Conservation (phyloP, 371 early-diverging fungal genomes). For the Dichotomocladium elegans region DNA sequence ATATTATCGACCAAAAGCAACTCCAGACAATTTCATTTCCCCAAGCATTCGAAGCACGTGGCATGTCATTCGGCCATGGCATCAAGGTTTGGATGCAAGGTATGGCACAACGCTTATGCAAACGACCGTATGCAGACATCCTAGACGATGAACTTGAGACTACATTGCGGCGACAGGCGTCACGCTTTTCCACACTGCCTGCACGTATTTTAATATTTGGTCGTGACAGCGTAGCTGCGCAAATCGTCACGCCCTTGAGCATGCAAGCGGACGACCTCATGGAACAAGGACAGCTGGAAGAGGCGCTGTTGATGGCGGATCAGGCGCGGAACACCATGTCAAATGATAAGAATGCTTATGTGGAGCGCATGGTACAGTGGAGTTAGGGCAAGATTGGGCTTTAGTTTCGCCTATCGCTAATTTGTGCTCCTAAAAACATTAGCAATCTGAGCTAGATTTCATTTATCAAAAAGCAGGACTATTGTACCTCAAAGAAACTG, state of each 20-base stretch:
- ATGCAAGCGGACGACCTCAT: constrained; percentile 55
- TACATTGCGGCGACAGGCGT: constrained; percentile 24
- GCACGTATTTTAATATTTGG: constrained; percentile 62
- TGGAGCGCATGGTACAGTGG: constrained; percentile 32
- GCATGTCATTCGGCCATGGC: constrained; percentile 49
- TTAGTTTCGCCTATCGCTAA: background rate
- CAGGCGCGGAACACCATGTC: constrained; percentile 44
- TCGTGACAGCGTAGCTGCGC: constrained; percentile 58
- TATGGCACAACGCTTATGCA: constrained; percentile 25
- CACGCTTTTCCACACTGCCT: constrained; percentile 44
- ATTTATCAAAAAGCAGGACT: constrained; percentile 70
- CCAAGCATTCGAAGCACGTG: constrained; percentile 40
- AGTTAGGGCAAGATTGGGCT: background rate
- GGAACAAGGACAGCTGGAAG: constrained; percentile 47
- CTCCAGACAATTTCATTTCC: constrained; percentile 59
- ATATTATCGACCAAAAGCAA: constrained; percentile 61
- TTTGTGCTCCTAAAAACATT: background rate
- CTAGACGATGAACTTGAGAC: constrained; percentile 26
- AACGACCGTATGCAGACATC: constrained; percentile 34
- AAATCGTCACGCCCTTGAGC: constrained; percentile 59
- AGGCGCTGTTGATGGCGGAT: constrained; percentile 56
- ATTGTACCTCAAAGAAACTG: constrained; percentile 56
- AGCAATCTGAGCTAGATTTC: constrained; percentile 50
- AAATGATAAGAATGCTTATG: constrained; percentile 33
- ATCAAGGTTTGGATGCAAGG: constrained; percentile 47